Evolutionary conservation across 192 early-diverging fungal species (phyloP).

Genomic region (Podila epicladia): DNA sequence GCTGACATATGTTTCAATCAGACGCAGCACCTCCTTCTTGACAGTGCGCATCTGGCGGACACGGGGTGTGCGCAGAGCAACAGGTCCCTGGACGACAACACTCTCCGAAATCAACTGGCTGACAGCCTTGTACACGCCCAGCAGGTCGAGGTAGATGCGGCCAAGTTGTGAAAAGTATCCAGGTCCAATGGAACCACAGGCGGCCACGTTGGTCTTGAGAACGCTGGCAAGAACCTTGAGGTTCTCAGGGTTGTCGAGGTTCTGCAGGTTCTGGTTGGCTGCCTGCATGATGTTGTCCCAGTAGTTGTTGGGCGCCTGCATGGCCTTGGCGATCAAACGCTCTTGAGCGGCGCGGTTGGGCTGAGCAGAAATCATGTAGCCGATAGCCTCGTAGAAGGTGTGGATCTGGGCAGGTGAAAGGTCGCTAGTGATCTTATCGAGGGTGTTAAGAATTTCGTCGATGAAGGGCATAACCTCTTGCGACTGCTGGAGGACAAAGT

Average conservation of each 20-base stretch:
- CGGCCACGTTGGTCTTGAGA: constrained; percentile 95
- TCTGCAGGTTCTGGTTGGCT: constrained; percentile 70
- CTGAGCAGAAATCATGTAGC: constrained; percentile 97
- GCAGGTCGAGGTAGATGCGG: constrained; percentile 89
- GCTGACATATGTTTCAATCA: constrained; percentile 93
- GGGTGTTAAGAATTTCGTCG: constrained; percentile 91
- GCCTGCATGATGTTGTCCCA: constrained; percentile 87
- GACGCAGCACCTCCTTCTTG: constrained; percentile 94
- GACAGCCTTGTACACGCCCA: constrained; percentile 92
- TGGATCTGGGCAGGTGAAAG: constrained; percentile 93
- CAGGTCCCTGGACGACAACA: constrained; percentile 79
- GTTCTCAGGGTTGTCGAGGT: constrained; percentile 81
- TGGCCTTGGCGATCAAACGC: constrained; percentile 83
- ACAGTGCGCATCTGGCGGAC: constrained; percentile 93
- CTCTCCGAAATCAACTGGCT: constrained; percentile 84
- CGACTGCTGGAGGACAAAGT: constrained; percentile 94
- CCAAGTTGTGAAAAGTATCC: constrained; percentile 91
- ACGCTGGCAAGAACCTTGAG: constrained; percentile 93
- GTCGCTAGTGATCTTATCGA: constrained; percentile 89
- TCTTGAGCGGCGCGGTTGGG: constrained; percentile 81
- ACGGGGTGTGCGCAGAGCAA: constrained; percentile 92
- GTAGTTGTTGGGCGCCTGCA: constrained; percentile 88
- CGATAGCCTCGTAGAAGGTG: constrained; percentile 99
- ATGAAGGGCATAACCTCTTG: constrained; percentile 92
- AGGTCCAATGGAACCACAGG: constrained; percentile 87